Conservation (phyloP, 805 yeast genomes). For the Candida silvicultrix region DNA sequence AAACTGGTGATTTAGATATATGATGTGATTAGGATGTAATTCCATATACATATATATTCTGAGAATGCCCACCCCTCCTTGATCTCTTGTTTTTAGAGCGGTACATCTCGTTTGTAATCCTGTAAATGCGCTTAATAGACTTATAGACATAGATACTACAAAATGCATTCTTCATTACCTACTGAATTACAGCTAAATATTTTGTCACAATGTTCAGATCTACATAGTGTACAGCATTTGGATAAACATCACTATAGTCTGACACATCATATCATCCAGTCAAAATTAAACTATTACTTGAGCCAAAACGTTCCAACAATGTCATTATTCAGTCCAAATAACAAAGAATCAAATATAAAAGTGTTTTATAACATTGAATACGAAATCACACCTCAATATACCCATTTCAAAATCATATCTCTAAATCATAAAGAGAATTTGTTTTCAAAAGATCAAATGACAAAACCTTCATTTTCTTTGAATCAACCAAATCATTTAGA, state of each 20-base stretch:
- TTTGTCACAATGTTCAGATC: constrained; percentile 5
- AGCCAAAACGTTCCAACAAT: background rate
- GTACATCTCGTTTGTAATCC: too few species aligned
- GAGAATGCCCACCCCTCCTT: too few species aligned
- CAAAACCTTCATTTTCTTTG: background rate
- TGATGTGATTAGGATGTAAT: too few species aligned
- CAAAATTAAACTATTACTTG: constrained; percentile 1
- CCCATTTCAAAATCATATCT: background rate
- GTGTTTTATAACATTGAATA: background rate
- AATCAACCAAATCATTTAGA: constrained; percentile 7
- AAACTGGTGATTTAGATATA: background rate
- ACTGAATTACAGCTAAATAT: constrained; percentile 9
- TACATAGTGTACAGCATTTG: background rate
- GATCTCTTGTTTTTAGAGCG: too few species aligned
- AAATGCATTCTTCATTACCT: constrained; percentile 6
- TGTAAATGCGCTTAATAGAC: too few species aligned
- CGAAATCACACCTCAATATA: background rate
- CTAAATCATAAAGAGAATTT: constrained; percentile 2
- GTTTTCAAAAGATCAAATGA: background rate
- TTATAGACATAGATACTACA: background rate
- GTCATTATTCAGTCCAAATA: background rate
- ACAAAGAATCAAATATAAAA: constrained; percentile 1
- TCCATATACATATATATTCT: background rate
- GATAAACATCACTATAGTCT: background rate
- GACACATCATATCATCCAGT: constrained; percentile 1